Conservation (phyloP, 2,329 filamentous ascomycete genomes). For the Hypomyces rosellus region DNA sequence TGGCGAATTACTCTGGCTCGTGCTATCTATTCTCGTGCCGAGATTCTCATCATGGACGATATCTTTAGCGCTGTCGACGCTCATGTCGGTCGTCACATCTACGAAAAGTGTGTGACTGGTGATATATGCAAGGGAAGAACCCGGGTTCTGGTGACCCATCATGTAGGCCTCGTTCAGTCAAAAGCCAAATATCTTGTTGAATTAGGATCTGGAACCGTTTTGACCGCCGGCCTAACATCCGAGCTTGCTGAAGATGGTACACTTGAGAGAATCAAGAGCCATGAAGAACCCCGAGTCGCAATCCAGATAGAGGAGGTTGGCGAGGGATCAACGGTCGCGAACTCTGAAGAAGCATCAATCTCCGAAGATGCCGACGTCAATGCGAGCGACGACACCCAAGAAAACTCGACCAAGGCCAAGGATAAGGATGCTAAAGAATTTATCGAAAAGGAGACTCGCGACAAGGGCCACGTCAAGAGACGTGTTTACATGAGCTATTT, state of each 20-base stretch:
- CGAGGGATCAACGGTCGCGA: constrained; percentile 41
- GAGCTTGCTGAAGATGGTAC: constrained; percentile 56
- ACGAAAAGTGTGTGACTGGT: constrained; percentile 68
- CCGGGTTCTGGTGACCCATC: constrained; percentile 73
- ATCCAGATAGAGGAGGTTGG: constrained; percentile 42
- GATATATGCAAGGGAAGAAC: constrained; percentile 64
- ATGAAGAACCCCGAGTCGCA: constrained; percentile 43
- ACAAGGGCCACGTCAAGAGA: constrained; percentile 61
- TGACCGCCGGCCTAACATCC: constrained; percentile 57
- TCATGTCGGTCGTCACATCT: constrained; percentile 73
- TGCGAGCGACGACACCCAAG: constrained; percentile 39
- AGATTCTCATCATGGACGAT: constrained; percentile 73
- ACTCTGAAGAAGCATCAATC: constrained; percentile 45
- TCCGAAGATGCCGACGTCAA: constrained; percentile 32
- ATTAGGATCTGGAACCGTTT: constrained; percentile 60
- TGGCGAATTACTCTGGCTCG: constrained; percentile 77
- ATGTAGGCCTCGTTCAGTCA: constrained; percentile 64
- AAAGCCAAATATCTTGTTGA: constrained; percentile 69
- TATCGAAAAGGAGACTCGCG: constrained; percentile 67
- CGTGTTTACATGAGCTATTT: constrained; percentile 65
- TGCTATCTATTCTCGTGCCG: constrained; percentile 71
- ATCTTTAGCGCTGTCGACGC: constrained; percentile 80
- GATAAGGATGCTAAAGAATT: constrained; percentile 58
- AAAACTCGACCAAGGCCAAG: constrained; percentile 29
- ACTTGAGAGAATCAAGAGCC: constrained; percentile 50